Evolutionary conservation across 176 grass and related monocot genomes (phyloP).

Genomic region (Avena eriantha): DNA sequence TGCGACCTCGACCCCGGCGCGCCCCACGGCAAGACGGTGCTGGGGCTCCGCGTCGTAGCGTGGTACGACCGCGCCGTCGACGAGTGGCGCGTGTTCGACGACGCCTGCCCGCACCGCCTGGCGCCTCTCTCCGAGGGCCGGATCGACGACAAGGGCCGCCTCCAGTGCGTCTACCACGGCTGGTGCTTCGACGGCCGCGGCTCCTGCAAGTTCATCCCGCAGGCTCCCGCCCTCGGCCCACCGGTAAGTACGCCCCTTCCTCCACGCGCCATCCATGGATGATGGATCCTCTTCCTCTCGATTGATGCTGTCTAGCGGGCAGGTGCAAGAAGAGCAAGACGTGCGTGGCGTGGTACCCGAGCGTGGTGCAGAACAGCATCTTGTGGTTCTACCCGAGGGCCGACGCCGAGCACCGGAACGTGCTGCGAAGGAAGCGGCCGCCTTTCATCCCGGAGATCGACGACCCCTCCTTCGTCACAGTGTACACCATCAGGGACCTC

Average conservation of each 20-base stretch:
- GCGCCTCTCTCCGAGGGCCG: constrained; percentile 84
- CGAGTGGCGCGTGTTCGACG: no score
- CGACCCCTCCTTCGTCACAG: constrained; percentile 62
- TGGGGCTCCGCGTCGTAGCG: constrained; percentile 69
- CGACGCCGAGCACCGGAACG: constrained; percentile 56
- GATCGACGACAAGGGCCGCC: no score
- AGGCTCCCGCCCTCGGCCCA: constrained; percentile 51
- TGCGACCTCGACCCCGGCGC: constrained; percentile 81
- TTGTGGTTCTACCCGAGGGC: constrained; percentile 86
- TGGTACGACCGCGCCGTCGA: no score
- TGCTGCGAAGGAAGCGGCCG: constrained; percentile 61
- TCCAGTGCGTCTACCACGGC: no score
- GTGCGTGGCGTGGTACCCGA: constrained; percentile 74
- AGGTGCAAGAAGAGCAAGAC: constrained; percentile 74
- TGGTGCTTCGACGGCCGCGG: no score
- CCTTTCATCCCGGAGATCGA: constrained; percentile 73
- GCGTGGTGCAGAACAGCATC: constrained; percentile 75
- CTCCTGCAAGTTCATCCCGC: constrained; percentile 78
- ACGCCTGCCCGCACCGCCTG: constrained; percentile 75
- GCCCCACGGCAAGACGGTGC: constrained; percentile 80
- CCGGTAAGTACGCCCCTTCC: constrained; percentile 34
- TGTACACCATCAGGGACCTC: constrained; percentile 64
- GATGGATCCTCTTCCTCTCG: neutral
- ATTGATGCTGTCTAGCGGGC: neutral
- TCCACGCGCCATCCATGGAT: neutral